phyloP scores from a whole-genome alignment of 257 asterid species.

The Paulownia fortunei region DNA sequence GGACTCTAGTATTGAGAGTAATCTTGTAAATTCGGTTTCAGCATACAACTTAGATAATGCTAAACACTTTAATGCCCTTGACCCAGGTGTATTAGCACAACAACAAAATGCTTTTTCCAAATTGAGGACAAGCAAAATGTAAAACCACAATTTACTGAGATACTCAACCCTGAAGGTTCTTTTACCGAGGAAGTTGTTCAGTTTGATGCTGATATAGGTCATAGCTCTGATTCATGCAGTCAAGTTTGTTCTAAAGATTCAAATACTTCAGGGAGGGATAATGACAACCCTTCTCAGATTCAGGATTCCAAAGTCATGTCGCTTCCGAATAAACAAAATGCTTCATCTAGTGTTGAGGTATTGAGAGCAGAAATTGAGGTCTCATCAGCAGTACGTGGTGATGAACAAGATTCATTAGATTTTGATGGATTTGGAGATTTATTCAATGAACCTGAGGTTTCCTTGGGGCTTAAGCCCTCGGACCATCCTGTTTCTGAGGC shows the following conservation, averaged over 20 bases:
- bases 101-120: slow-evolving; percentile 34
- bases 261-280: slow-evolving; percentile 45
- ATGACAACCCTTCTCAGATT: slow-evolving; percentile 48
- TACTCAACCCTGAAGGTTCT: slow-evolving; percentile 29
- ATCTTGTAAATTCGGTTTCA: slow-evolving; percentile 27
- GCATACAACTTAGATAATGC: slow-evolving; percentile 34
- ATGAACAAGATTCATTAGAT: slow-evolving; percentile 52
- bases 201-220: slow-evolving; percentile 37
- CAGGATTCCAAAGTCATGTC: slow-evolving; percentile 52
- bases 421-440: slow-evolving; percentile 80
- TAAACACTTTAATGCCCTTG: slow-evolving; percentile 34
- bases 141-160: slow-evolving; percentile 32
- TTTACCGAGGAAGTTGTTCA: slow-evolving; percentile 33
- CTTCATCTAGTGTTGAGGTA: slow-evolving; percentile 39
- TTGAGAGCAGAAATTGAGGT: slow-evolving; percentile 40
- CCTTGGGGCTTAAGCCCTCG: slow-evolving; percentile 40
- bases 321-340: slow-evolving; percentile 61
- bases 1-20: slow-evolving; percentile 35
- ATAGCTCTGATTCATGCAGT: slow-evolving; percentile 40
- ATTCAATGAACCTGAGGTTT: slow-evolving; percentile 80
- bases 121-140: slow-evolving; percentile 37
- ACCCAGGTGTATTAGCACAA: slow-evolving; percentile 37
- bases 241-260: slow-evolving; percentile 39
- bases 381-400: slow-evolving; percentile 40
- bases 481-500: slow-evolving; percentile 35